Evolutionary conservation across 805 yeast genomes (phyloP).

Genomic region (Sugiyamaella americana): DNA sequence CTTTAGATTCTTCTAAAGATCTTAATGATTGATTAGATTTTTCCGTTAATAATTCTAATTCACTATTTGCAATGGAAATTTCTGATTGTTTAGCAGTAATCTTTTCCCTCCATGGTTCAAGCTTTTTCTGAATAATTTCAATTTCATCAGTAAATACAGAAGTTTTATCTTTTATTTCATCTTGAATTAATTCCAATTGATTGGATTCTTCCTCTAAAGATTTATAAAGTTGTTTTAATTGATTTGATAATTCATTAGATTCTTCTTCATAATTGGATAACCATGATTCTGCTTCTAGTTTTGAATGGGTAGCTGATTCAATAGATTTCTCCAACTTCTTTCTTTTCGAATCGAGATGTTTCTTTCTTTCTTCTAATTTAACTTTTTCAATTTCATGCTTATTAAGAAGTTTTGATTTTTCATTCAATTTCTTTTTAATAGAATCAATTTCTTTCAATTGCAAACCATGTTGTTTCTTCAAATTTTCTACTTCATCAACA

Average conservation of each 20-base stretch:
- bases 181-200: constrained; percentile 56
- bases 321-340: constrained; percentile 54
- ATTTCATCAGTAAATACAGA: constrained; percentile 59
- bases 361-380: constrained; percentile 68
- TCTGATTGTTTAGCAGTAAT: constrained; percentile 58
- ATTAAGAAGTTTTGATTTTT: constrained; percentile 27
- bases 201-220: constrained; percentile 48
- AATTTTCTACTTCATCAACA: constrained; percentile 33
- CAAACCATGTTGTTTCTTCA: constrained; percentile 21
- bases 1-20: constrained; percentile 42
- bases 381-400: constrained; percentile 54
- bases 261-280: constrained; percentile 42
- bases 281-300: constrained; percentile 43
- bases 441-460: constrained; percentile 20
- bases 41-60: constrained; percentile 52
- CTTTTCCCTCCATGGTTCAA: constrained; percentile 79
- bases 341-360: constrained; percentile 53
- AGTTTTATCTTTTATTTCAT: constrained; percentile 68
- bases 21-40: constrained; percentile 40
- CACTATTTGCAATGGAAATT: constrained; percentile 57
- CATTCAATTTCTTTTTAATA: constrained; percentile 28
- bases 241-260: constrained; percentile 38
- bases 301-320: constrained; percentile 40
- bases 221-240: constrained; percentile 40
- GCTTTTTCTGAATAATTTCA: constrained; percentile 51